These are phyloP conservation scores for Dichotomocladium elegans DNA, from an alignment of 371 early-diverging fungal genomes.

Conservation along the genomic window DNA sequence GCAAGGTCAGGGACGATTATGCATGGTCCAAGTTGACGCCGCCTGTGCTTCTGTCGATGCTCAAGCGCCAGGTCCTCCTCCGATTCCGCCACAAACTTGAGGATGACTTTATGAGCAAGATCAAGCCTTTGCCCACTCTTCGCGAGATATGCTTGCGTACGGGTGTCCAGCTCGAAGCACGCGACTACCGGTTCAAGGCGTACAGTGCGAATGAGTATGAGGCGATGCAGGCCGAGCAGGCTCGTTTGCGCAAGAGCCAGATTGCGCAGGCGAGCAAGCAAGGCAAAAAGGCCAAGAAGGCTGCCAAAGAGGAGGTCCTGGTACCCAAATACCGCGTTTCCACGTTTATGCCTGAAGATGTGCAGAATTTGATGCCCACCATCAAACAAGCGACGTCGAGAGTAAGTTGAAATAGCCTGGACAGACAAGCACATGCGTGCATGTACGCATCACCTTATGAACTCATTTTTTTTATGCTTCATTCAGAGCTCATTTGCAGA, in stretches of 20 bases:
- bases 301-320: conserved; percentile 8
- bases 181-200: conserved; percentile 65
- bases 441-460: too few relatives aligned
- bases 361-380: conserved; percentile 78
- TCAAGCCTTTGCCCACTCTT: conserved; percentile 67
- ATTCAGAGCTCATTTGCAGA: conserved; percentile 74
- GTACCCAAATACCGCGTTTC: conserved; percentile 23
- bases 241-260: conserved; percentile 17
- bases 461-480: too few relatives aligned
- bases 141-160: conserved; percentile 80
- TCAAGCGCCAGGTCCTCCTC: conserved; percentile 59
- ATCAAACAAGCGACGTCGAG: conserved; percentile 72
- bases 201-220: conserved; percentile 42
- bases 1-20: conserved; percentile 31
- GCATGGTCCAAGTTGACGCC: conserved; percentile 62
- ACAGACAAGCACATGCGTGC: too few relatives aligned
- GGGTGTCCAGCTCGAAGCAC: conserved; percentile 80
- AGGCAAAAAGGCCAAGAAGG: conserved; percentile 38
- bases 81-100: conserved; percentile 76
- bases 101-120: conserved; percentile 43
- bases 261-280: conserved; percentile 36
- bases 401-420: conserved; percentile 11
- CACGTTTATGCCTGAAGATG: conserved; percentile 70
- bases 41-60: conserved; percentile 41
- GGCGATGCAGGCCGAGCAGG: conserved; percentile 35